Base-by-base conservation (phyloP, 169 alveolate genomes). In the Plasmodium cynomolgi region DNA sequence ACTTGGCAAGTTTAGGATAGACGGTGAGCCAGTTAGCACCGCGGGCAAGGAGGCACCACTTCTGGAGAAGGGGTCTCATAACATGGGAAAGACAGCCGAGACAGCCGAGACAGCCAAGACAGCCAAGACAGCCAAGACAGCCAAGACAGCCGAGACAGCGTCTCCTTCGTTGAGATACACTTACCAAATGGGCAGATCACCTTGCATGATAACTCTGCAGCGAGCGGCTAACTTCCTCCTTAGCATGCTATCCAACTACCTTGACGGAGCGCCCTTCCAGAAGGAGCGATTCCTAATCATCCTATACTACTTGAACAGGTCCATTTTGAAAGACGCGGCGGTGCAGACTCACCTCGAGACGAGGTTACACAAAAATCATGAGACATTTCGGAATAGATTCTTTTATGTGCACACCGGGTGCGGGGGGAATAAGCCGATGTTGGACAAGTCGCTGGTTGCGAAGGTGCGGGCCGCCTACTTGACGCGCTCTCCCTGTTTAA, bases 331-430 rank as follows among this genome's bases (percentile, higher is more conserved):
- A 13, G 44, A 20, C n/a, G 26, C 68, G 6, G 29, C 39, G 8
- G n/a, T n/a, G 13, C 29, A 50, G 17, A 39, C 62, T 56, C 93
- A 86, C 20, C 23, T 86, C 15, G 93, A 86, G 44, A 50, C 93
- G 1, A 54, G n/a, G 20, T 11, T 86, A 37, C n/a, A 86, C 7
- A 62, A 31, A 34, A 56, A 77, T 0, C 58, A 56, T 20, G 9
- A 7, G 2, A 86, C 20, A 0, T 86, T 75, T 77, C 37, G 39
- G 11, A 86, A 77, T 31, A 86, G 50, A 29, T 56, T 50, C 68
- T 86, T 86, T 34, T 86, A 86, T 31, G 37, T 56, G 68, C 71
- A 31, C 47, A 77, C 62, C 8, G 93, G 86, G 9, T 33, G 39
- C 0, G n/a, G 31, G 33, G 74, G 37, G 33, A 72, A 44, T 17